phyloP scores from a whole-genome alignment of 1,139 yeast genomes.

The Saccharomycopsis hybrid region DNA sequence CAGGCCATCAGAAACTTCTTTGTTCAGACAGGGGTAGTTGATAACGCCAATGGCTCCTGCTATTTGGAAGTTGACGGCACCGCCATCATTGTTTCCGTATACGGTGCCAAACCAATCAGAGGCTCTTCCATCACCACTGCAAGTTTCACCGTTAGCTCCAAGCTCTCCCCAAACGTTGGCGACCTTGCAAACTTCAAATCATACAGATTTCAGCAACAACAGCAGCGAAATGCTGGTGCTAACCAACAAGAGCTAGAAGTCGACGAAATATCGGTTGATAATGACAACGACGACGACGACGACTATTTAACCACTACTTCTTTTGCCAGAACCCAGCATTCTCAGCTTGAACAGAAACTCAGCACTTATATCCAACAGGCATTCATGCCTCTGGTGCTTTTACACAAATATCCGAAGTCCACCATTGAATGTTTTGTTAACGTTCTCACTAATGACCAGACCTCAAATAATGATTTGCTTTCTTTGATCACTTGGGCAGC shows the following conservation, averaged over 20 bases:
- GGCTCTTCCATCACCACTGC: slow-evolving; percentile 71
- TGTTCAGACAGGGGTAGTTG: slow-evolving; percentile 55
- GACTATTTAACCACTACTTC: slow-evolving; percentile 22
- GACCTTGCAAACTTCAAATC: slow-evolving; percentile 8
- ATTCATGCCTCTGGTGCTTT: slow-evolving; percentile 52
- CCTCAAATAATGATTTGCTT: slow-evolving; percentile 24
- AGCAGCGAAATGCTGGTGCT: neutral
- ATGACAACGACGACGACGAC: slow-evolving; percentile 24
- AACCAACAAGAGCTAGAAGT: slow-evolving; percentile 24
- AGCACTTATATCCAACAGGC: slow-evolving; percentile 54
- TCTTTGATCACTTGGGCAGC: slow-evolving; percentile 33
- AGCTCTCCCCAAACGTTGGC: slow-evolving; percentile 45
- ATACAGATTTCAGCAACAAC: neutral
- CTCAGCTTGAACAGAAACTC: slow-evolving; percentile 45
- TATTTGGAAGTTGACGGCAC: slow-evolving; percentile 64
- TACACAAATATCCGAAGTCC: slow-evolving; percentile 81
- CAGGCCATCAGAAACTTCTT: slow-evolving; percentile 28
- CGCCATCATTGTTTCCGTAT: slow-evolving; percentile 63
- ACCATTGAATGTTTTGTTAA: slow-evolving; percentile 77
- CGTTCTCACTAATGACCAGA: slow-evolving; percentile 44
- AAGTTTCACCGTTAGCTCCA: slow-evolving; percentile 59
- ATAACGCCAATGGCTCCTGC: slow-evolving; percentile 79
- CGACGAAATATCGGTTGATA: slow-evolving; percentile 13
- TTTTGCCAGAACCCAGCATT: slow-evolving; percentile 22
- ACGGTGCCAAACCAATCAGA: slow-evolving; percentile 85